Percentiles rank a stretch among this genome's conserved stretches.
phyloP scores from a whole-genome alignment of 75 land plant species.

The Selaginella moellendorffii region DNA sequence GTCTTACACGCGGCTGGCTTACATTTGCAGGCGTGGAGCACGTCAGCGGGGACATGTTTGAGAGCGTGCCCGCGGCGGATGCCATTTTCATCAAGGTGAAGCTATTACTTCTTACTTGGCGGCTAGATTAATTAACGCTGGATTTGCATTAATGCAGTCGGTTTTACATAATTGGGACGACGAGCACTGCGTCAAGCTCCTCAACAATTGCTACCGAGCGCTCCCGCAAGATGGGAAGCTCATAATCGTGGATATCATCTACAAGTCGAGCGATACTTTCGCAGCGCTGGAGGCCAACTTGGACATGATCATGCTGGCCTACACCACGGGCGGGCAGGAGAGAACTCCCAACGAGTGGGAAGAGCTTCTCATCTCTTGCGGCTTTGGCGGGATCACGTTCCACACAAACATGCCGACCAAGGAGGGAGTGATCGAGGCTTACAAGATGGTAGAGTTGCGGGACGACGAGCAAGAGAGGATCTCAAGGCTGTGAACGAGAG shows the following conservation, averaged over 20 bases:
- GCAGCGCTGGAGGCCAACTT: conserved; percentile 14
- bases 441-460: too few species aligned
- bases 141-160: background rate
- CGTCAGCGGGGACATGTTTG: background rate
- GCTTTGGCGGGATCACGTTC: background rate
- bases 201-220: conserved; percentile 13
- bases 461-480: too few species aligned
- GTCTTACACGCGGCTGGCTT: background rate
- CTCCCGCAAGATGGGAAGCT: conserved; percentile 9
- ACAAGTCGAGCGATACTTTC: background rate
- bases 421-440: background rate
- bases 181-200: conserved; percentile 12
- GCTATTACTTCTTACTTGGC: background rate
- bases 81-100: background rate
- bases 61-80: background rate
- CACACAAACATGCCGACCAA: background rate
- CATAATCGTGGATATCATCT: conserved; percentile 16
- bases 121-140: background rate
- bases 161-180: conserved; percentile 21
- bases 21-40: background rate
- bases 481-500: too few species aligned
- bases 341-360: conserved; percentile 22
- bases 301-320: conserved; percentile 28
- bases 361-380: background rate
- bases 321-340: conserved; percentile 17